A percentile compares a stretch with the other conserved stretches of the same genome.
Evolutionary conservation across 208 protist species (phyloP).

Genomic region (Crithidia acanthocephali): DNA sequence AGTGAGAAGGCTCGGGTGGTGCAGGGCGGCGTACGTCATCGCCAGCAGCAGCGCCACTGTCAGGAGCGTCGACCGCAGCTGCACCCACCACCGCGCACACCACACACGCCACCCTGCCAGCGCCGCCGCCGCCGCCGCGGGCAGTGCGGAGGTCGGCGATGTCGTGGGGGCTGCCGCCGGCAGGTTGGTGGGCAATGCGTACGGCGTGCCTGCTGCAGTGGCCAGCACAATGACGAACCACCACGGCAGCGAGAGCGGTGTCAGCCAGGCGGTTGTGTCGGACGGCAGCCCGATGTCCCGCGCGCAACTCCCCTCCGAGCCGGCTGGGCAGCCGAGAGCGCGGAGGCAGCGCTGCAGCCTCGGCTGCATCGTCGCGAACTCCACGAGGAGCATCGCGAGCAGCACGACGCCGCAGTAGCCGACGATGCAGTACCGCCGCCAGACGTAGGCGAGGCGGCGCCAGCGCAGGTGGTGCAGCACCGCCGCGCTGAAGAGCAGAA

Average conservation of each 20-base stretch:
- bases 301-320: constrained; percentile 22
- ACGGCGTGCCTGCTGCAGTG: constrained; percentile 12
- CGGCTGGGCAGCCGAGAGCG: constrained; percentile 18
- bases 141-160: background rate
- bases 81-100: constrained; percentile 15
- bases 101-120: background rate
- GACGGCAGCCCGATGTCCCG: constrained; percentile 26
- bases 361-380: constrained; percentile 26
- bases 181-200: constrained; percentile 18
- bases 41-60: constrained; percentile 10
- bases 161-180: background rate
- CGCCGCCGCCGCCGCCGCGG: background rate
- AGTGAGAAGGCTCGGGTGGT: constrained; percentile 22
- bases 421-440: constrained; percentile 30
- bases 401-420: constrained; percentile 39
- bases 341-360: constrained; percentile 17
- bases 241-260: constrained; percentile 31
- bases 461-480: constrained; percentile 25
- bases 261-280: constrained; percentile 25
- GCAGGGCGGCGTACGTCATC: constrained; percentile 23
- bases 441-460: constrained; percentile 29
- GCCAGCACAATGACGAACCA: constrained; percentile 34
- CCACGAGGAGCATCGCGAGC: constrained; percentile 30
- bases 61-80: background rate
- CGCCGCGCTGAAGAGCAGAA: constrained; percentile 22